Conservation (phyloP, 2,329 filamentous ascomycete species). For the Phialophora expanda region DNA sequence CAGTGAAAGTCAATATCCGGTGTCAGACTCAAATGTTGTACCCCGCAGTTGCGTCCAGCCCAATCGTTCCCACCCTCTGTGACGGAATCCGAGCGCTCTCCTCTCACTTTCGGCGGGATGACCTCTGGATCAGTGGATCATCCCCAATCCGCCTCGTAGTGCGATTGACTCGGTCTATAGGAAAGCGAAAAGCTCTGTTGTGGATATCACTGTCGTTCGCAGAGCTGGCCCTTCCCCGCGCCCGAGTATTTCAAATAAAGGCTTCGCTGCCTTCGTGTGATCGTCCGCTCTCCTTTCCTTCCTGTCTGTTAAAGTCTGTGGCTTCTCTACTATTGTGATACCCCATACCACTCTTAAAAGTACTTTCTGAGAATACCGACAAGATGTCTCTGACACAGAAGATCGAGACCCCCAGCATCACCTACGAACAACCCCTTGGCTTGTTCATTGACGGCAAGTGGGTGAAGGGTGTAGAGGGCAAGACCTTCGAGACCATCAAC, state of each 20-base stretch:
- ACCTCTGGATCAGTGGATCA: conserved; percentile 25
- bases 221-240: conserved; percentile 35
- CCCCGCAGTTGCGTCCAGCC: conserved; percentile 17
- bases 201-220: conserved; percentile 13
- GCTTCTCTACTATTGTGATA: conserved; percentile 29
- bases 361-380: conserved; percentile 22
- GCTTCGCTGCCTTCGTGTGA: conserved; percentile 24
- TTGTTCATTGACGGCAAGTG: conserved; percentile 77
- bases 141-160: conserved; percentile 7
- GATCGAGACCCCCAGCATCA: conserved; percentile 48
- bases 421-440: conserved; percentile 51
- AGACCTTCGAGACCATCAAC: conserved; percentile 92
- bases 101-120: conserved; percentile 10
- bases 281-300: conserved; percentile 43
- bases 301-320: conserved; percentile 37
- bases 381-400: conserved; percentile 49
- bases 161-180: conserved; percentile 39
- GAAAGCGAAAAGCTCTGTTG: conserved; percentile 32
- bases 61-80: conserved; percentile 3
- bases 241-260: conserved; percentile 36
- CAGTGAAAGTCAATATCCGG: conserved; percentile 4
- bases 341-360: conserved; percentile 19
- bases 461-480: conserved; percentile 80
- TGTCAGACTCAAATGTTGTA: conserved; percentile 15
- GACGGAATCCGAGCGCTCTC: conserved; percentile 25